Conservation (phyloP, 345 rosid genomes). For the Trapa bicornis region DNA sequence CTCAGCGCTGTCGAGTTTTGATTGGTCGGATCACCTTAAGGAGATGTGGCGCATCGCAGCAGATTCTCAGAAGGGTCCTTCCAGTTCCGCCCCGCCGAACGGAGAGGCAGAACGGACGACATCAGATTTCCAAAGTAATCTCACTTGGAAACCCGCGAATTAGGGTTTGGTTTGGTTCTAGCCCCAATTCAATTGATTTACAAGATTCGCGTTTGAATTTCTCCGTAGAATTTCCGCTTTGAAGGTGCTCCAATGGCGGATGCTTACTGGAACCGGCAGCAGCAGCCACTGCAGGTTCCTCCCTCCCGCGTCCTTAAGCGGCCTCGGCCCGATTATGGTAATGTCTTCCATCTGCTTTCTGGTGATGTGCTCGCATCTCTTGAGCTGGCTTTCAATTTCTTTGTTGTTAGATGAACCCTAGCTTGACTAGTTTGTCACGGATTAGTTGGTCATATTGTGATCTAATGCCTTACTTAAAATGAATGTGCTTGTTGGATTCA, state of each 20-base stretch:
- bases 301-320: constrained; percentile 41
- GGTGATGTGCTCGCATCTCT: neutral
- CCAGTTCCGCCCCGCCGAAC: too few relatives aligned
- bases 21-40: too few relatives aligned
- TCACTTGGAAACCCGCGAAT: neutral
- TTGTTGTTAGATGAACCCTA: neutral
- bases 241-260: constrained; percentile 30
- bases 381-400: neutral
- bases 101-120: neutral
- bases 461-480: neutral
- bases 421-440: neutral
- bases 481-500: neutral
- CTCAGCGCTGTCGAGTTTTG: too few relatives aligned
- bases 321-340: constrained; percentile 51
- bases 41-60: too few relatives aligned
- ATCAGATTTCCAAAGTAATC: too few relatives aligned
- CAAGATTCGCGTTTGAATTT: neutral
- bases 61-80: too few relatives aligned
- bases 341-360: neutral
- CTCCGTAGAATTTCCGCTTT: neutral
- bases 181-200: neutral
- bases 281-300: constrained; percentile 11
- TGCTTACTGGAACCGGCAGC: constrained; percentile 53
- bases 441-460: neutral
- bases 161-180: constrained; percentile 3